phyloP scores from a whole-genome alignment of 805 yeast species.

The Geotrichum ghanense region DNA sequence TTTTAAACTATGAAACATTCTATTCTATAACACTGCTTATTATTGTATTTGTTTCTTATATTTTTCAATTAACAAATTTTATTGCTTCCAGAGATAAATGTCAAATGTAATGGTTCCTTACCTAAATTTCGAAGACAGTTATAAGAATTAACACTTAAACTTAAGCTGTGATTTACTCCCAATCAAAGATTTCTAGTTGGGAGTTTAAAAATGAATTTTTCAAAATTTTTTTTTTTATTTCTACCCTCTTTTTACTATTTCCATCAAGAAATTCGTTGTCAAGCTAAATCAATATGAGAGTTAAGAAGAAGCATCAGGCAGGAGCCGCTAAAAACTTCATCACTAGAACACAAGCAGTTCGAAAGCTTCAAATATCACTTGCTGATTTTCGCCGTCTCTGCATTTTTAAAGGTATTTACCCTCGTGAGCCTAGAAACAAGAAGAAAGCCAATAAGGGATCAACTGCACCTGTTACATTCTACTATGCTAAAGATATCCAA shows the following conservation, averaged over 20 bases:
- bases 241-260: background rate
- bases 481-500: constrained; percentile 88
- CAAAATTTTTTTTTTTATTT: background rate
- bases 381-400: constrained; percentile 93
- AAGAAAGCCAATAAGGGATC: constrained; percentile 96
- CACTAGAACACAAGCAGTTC: constrained; percentile 90
- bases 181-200: too few species aligned
- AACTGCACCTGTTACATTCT: constrained; percentile 92
- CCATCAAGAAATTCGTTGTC: background rate
- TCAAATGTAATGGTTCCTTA: too few species aligned
- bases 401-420: constrained; percentile 95
- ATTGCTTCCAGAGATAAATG: too few species aligned
- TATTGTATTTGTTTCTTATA: too few species aligned
- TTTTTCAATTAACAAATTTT: too few species aligned
- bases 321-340: constrained; percentile 90
- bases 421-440: constrained; percentile 91
- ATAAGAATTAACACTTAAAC: too few species aligned
- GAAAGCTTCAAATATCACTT: constrained; percentile 79
- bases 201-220: constrained; percentile 7
- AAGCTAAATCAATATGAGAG: constrained; percentile 31
- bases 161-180: too few species aligned
- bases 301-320: constrained; percentile 68
- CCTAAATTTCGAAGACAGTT: too few species aligned
- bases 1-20: too few species aligned
- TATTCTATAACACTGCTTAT: too few species aligned